Conservation (phyloP, 202 grass and related monocot genomes). For the Brachypodium distachyon region DNA sequence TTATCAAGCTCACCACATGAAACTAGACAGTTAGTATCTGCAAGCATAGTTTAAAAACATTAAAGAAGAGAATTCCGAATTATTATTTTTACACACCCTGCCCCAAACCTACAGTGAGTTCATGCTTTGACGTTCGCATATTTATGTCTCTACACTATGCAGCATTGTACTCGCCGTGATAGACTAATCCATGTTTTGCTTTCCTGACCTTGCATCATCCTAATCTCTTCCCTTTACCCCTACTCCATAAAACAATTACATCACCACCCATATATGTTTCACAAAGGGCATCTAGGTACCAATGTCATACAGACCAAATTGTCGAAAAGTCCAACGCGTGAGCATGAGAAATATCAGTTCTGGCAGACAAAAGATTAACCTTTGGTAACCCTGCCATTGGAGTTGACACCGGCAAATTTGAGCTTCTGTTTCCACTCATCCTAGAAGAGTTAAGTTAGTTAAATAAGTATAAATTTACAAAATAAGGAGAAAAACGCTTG, state of each 20-base stretch:
- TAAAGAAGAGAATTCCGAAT: no score
- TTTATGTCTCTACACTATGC: not conserved
- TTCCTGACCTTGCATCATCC: not conserved
- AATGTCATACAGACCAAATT: conserved; percentile 1
- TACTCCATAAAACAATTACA: not conserved
- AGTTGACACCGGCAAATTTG: conserved; percentile 52
- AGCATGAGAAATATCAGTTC: not conserved
- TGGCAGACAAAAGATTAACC: conserved; percentile 35
- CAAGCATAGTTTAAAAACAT: conserved; percentile 21
- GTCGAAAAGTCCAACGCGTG: not conserved
- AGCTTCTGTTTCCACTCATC: conserved; percentile 79
- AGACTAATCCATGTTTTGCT: not conserved
- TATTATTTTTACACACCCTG: no score
- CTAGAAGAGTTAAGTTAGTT: conserved; percentile 26
- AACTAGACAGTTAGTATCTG: conserved; percentile 84
- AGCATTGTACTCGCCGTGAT: not conserved
- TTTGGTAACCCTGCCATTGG: conserved; percentile 68
- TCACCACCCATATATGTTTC: not conserved
- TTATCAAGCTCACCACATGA: conserved; percentile 56
- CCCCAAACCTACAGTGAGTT: not conserved
- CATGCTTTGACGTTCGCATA: not conserved
- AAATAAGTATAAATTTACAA: not conserved
- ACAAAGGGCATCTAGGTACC: not conserved
- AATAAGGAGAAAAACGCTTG: not conserved
- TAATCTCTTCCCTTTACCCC: not conserved